A percentile compares a stretch with the other conserved stretches of the same genome.
Evolutionary conservation across 2,329 filamentous ascomycete species (phyloP).

Genomic region (Clonostachys byssicola): DNA sequence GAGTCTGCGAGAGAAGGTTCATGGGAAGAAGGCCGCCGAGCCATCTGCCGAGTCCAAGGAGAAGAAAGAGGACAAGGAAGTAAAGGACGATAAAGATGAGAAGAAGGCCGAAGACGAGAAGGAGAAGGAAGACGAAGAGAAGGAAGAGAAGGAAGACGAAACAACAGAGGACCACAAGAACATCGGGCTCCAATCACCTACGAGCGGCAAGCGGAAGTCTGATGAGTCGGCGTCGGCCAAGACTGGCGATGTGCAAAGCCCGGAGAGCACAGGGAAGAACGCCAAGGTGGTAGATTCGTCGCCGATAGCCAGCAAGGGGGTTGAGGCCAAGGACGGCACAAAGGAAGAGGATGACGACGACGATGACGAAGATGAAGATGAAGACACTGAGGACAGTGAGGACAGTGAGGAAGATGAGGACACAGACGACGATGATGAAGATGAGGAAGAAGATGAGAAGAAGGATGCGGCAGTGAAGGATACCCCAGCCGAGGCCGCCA

Average conservation of each 20-base stretch:
- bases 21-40: slow-evolving; percentile 34
- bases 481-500: neutral
- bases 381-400: slow-evolving; percentile 6
- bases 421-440: slow-evolving; percentile 9
- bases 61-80: slow-evolving; percentile 10
- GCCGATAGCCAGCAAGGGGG: neutral
- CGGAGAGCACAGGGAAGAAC: slow-evolving; percentile 32
- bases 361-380: slow-evolving; percentile 1
- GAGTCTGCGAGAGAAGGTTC: slow-evolving; percentile 48
- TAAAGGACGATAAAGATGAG: slow-evolving; percentile 4
- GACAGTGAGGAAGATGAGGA: slow-evolving; percentile 15
- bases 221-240: slow-evolving; percentile 10
- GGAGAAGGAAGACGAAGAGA: slow-evolving; percentile 3
- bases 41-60: slow-evolving; percentile 7
- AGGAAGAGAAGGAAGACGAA: slow-evolving; percentile 5
- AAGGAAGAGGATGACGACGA: slow-evolving; percentile 15
- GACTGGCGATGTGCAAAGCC: slow-evolving; percentile 33
- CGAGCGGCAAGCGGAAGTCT: slow-evolving; percentile 34
- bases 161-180: slow-evolving; percentile 5
- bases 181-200: slow-evolving; percentile 36
- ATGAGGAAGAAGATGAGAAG: slow-evolving; percentile 6
- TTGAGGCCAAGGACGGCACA: slow-evolving; percentile 9
- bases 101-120: slow-evolving; percentile 4
- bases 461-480: neutral
- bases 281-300: slow-evolving; percentile 26